Evolutionary conservation across 371 early-diverging fungal genomes (phyloP).

Genomic region (Capniomyces stellatus): DNA sequence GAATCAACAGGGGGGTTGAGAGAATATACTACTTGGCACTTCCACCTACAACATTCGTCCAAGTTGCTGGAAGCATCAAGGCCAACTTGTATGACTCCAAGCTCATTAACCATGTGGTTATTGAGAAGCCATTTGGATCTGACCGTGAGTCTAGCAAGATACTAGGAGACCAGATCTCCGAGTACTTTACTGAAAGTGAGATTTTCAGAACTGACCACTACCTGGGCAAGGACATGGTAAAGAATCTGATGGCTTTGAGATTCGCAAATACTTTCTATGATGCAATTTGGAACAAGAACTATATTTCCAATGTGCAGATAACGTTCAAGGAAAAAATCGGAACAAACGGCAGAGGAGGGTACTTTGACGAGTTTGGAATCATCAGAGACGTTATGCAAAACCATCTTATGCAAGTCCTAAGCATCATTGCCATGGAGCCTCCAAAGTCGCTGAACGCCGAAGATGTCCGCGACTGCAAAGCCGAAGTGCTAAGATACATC

Average conservation of each 20-base stretch:
- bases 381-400: conserved; percentile 99
- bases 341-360: conserved; percentile 95
- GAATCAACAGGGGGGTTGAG: conserved; percentile 9
- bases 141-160: conserved; percentile 64
- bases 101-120: conserved; percentile 52
- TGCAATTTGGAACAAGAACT: conserved; percentile 75
- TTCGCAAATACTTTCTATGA: conserved; percentile 90
- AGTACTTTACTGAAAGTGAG: conserved; percentile 70
- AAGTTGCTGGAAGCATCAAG: conserved; percentile 56
- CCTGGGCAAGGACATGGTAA: conserved; percentile 98
- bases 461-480: conserved; percentile 83
- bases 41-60: conserved; percentile 88
- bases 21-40: conserved; percentile 95
- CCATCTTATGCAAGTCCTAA: conserved; percentile 79
- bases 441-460: conserved; percentile 75
- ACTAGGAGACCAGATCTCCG: conserved; percentile 43
- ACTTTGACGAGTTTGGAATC: conserved; percentile 98
- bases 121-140: conserved; percentile 99
- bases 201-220: conserved; percentile 97
- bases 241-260: conserved; percentile 82
- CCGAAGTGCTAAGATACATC: conserved; percentile 72
- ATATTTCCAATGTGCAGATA: conserved; percentile 91
- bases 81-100: conserved; percentile 34
- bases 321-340: conserved; percentile 97
- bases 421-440: conserved; percentile 83